Evolutionary conservation across 371 early-diverging fungal genomes (phyloP).

Genomic region (Coemansia sp.): DNA sequence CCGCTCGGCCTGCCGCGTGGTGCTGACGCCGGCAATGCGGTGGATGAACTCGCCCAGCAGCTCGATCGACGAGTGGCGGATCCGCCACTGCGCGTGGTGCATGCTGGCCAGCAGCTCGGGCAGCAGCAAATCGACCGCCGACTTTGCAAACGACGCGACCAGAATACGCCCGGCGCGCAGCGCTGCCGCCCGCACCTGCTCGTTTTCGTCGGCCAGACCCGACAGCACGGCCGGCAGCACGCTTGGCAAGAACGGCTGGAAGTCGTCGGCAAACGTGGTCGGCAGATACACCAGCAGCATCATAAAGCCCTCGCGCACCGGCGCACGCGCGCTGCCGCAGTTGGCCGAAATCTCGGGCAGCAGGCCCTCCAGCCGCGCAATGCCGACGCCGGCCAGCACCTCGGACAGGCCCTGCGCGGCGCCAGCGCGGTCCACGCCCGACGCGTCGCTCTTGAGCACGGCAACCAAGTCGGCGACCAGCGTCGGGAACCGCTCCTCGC

Average conservation of each 20-base stretch:
- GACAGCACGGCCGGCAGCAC: conserved; percentile 85
- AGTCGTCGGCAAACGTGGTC: conserved; percentile 86
- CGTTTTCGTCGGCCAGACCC: conserved; percentile 94
- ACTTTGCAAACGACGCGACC: conserved; percentile 83
- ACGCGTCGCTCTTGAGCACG: conserved; percentile 67
- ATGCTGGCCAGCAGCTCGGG: conserved; percentile 90
- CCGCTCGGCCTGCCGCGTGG: conserved; percentile 51
- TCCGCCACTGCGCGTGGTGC: conserved; percentile 92
- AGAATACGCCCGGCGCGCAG: conserved; percentile 91
- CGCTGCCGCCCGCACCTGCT: conserved; percentile 90
- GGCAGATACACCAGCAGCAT: conserved; percentile 93
- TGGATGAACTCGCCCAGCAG: conserved; percentile 93
- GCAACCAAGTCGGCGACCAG: conserved; percentile 81
- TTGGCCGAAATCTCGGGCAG: conserved; percentile 84
- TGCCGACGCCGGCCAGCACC: conserved; percentile 86
- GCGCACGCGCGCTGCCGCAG: conserved; percentile 72
- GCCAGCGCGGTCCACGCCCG: conserved; percentile 92
- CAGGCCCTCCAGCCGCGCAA: conserved; percentile 82
- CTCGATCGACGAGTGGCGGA: conserved; percentile 92
- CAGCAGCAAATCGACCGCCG: conserved; percentile 85
- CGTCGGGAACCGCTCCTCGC: conserved; percentile 90
- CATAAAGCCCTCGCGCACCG: conserved; percentile 96
- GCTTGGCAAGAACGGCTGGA: conserved; percentile 84
- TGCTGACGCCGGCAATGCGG: conserved; percentile 83
- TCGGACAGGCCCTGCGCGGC: conserved; percentile 97